phyloP scores from a whole-genome alignment of 179 eudicot genomes.

The Carnegiea gigantea region DNA sequence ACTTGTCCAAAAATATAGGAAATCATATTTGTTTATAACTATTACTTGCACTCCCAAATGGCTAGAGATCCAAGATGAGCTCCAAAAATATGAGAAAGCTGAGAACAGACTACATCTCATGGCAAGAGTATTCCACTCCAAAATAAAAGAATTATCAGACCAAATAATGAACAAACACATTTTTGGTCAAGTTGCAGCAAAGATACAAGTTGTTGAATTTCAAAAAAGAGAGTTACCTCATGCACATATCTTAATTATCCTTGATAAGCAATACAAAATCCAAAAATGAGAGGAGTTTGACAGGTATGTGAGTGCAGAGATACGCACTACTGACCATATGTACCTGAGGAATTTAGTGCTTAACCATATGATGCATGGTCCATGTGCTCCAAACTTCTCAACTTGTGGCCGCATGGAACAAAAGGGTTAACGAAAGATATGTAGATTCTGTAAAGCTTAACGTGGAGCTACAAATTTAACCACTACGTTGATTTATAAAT shows the following conservation, averaged over 20 bases:
- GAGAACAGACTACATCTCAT: constrained; percentile 24
- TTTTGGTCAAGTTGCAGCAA: constrained; percentile 8
- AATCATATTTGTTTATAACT: constrained; percentile 12
- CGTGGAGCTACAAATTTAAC: too few relatives aligned
- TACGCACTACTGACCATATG: not conserved
- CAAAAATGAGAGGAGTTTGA: constrained; percentile 8
- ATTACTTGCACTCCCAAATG: constrained; percentile 24
- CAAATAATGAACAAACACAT: constrained; percentile 4
- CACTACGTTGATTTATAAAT: too few relatives aligned
- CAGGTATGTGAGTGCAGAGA: constrained; percentile 12
- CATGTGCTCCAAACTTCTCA: constrained; percentile 7
- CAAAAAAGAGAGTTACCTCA: constrained; percentile 25
- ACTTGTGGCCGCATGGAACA: constrained; percentile 17
- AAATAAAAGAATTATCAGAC: not conserved
- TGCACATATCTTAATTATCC: constrained; percentile 20
- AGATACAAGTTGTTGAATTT: constrained; percentile 22
- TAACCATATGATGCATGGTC: constrained; percentile 11
- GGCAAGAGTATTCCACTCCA: not conserved
- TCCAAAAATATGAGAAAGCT: not conserved
- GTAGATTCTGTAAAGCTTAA: too few relatives aligned
- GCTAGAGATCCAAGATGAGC: constrained; percentile 12
- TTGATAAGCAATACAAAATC: constrained; percentile 7
- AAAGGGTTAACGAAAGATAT: too few relatives aligned
- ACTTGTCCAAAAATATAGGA: not conserved
- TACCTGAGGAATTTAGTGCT: not conserved